These are phyloP conservation scores for Saturnispora zaruensis DNA, from an alignment of 805 yeast genomes.

Conservation along the genomic window DNA sequence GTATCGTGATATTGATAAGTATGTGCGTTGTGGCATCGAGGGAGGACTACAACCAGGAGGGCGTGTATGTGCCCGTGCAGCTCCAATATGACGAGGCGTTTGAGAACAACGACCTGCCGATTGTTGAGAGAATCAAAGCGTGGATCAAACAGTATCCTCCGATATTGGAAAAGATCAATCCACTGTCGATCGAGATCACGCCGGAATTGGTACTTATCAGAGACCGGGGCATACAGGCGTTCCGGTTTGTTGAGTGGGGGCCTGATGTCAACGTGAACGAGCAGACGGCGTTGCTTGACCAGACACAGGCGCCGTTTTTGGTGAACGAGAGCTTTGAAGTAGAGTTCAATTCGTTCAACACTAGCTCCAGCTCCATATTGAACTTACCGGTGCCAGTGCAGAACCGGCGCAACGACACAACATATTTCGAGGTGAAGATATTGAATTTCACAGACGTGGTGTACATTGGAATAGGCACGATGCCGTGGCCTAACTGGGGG, in stretches of 20 bases:
- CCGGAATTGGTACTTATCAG: conserved; percentile 26
- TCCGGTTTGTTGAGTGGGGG: conserved; percentile 26
- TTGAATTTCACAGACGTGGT: conserved; percentile 35
- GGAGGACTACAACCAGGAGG: not conserved
- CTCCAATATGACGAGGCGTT: not conserved
- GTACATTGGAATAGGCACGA: conserved; percentile 59
- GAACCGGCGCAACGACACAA: conserved; percentile 38
- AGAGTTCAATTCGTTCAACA: conserved; percentile 18
- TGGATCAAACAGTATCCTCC: not conserved
- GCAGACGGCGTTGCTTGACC: conserved; percentile 8
- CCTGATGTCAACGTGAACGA: conserved; percentile 23
- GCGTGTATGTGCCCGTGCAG: not conserved
- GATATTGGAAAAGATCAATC: not conserved
- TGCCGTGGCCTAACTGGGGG: conserved; percentile 68
- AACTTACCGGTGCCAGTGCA: conserved; percentile 30
- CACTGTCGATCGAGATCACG: conserved; percentile 19
- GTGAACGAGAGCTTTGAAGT: conserved; percentile 30
- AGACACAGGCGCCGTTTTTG: conserved; percentile 18
- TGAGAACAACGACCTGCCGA: not conserved
- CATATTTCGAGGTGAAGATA: conserved; percentile 59
- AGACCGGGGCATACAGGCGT: conserved; percentile 30
- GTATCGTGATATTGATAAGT: not conserved
- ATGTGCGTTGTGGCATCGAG: not conserved
- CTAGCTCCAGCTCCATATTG: conserved; percentile 17
- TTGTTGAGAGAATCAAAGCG: not conserved